phyloP scores from a whole-genome alignment of 1,284 basidiomycete genomes.

The Chiua sp. region DNA sequence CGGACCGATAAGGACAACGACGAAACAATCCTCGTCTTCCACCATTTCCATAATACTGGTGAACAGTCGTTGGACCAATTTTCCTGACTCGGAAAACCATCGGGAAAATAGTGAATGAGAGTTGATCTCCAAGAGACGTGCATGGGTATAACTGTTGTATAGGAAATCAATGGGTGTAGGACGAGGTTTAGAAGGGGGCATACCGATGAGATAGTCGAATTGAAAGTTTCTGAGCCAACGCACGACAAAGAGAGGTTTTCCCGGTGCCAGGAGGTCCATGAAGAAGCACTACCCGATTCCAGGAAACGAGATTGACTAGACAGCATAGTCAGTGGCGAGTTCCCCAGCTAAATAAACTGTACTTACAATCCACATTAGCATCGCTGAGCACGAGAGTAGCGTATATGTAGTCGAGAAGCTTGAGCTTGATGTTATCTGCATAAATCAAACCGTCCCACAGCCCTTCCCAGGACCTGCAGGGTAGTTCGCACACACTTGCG shows the following conservation, averaged over 20 bases:
- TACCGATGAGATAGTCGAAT: conserved; percentile 88
- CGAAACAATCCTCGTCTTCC: conserved; percentile 90
- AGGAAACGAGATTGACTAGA: conserved; percentile 88
- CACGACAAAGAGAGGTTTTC: conserved; percentile 95
- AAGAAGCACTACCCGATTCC: conserved; percentile 94
- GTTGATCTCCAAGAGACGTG: conserved; percentile 95
- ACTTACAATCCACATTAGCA: conserved; percentile 84
- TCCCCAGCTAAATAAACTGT: background rate
- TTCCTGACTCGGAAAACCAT: conserved; percentile 99
- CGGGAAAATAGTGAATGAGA: conserved; percentile 96
- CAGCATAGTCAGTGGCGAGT: conserved; percentile 11
- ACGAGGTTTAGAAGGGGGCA: conserved; percentile 17
- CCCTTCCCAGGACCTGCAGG: conserved; percentile 84
- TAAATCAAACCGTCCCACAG: conserved; percentile 94
- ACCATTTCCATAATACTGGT: conserved; percentile 86
- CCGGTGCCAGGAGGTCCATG: conserved; percentile 99
- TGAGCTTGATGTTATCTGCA: conserved; percentile 86
- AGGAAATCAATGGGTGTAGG: conserved; percentile 5
- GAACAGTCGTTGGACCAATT: conserved; percentile 96
- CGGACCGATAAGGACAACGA: conserved; percentile 93
- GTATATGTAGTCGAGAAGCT: conserved; percentile 92
- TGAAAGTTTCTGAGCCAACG: conserved; percentile 94
- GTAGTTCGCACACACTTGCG: conserved; percentile 86
- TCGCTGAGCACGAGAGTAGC: conserved; percentile 93
- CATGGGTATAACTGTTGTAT: conserved; percentile 74